These are phyloP conservation scores for Neolecta irregularis DNA, from an alignment of 1,139 yeast genomes.

Conservation along the genomic window DNA sequence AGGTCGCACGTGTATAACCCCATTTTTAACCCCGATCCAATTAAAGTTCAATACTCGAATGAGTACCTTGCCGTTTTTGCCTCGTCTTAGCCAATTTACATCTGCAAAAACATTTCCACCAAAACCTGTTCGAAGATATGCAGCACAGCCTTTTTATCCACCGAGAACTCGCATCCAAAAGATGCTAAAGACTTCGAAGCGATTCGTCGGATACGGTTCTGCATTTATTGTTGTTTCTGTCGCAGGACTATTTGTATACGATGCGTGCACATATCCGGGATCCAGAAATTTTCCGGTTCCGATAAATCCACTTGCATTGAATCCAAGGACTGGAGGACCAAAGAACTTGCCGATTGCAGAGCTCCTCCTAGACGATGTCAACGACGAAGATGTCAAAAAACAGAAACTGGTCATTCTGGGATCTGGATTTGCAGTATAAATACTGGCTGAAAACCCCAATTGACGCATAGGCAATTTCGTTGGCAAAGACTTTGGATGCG, in stretches of 20 bases:
- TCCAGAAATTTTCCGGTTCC: conserved; percentile 27
- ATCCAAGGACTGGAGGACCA: conserved; percentile 49
- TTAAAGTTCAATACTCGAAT: no score
- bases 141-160: no score
- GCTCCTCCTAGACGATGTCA: conserved; percentile 38
- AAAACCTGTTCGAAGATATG: no score
- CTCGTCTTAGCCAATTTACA: no score
- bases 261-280: conserved; percentile 37
- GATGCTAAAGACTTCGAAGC: no score
- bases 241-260: conserved; percentile 49
- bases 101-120: no score
- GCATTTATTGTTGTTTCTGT: no score
- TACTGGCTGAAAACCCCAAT: no score
- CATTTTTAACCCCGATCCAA: no score
- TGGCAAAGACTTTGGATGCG: conserved; percentile 74
- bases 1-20: not conserved
- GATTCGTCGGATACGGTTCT: no score
- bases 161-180: no score
- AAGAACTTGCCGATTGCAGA: conserved; percentile 45
- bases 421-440: conserved; percentile 97
- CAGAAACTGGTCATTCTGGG: conserved; percentile 83
- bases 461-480: conserved; percentile 43
- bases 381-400: conserved; percentile 51
- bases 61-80: no score
- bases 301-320: conserved; percentile 36